phyloP scores from a whole-genome alignment of 1,284 basidiomycete species.

The Tilletiopsis washingtonensis region DNA sequence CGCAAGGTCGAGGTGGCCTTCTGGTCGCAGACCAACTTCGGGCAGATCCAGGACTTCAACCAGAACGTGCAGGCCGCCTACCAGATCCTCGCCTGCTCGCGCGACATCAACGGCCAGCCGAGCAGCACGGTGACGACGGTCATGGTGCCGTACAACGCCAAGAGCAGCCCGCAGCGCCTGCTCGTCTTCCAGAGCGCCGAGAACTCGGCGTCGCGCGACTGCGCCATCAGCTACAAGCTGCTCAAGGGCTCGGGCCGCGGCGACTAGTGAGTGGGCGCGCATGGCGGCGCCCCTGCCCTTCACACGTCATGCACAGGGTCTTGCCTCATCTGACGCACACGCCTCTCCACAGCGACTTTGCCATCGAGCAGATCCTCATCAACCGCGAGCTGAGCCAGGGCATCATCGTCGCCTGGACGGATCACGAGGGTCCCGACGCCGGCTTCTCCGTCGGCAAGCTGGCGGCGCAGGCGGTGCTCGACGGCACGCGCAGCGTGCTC shows the following conservation, averaged over 20 bases:
- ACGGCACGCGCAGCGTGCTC: conserved; percentile 29
- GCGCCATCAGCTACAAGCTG: not conserved
- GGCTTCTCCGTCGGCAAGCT: conserved; percentile 33
- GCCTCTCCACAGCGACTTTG: not conserved
- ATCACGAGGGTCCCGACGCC: conserved; percentile 35
- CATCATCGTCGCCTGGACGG: conserved; percentile 31
- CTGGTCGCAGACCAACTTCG: not conserved
- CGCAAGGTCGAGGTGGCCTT: not conserved
- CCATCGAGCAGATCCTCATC: conserved; percentile 23
- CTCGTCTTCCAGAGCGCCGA: not conserved
- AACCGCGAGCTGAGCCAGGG: conserved; percentile 28
- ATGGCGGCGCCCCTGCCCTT: not conserved
- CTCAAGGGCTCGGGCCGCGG: not conserved
- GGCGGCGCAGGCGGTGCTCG: conserved; percentile 29
- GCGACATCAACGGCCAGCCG: not conserved
- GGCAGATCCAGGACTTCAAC: not conserved
- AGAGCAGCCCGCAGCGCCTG: not conserved
- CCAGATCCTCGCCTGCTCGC: conserved; percentile 2
- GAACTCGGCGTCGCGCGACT: not conserved
- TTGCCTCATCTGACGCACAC: not conserved
- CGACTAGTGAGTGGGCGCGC: not conserved
- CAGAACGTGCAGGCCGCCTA: not conserved
- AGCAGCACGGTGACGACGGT: conserved; percentile 1
- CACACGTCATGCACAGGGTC: not conserved
- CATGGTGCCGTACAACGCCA: not conserved